Evolutionary conservation across 495 filamentous ascomycete genomes (phyloP), one percentile per base, ranked within the genome.

Genomic region (Aspergillus nanangensis): DNA sequence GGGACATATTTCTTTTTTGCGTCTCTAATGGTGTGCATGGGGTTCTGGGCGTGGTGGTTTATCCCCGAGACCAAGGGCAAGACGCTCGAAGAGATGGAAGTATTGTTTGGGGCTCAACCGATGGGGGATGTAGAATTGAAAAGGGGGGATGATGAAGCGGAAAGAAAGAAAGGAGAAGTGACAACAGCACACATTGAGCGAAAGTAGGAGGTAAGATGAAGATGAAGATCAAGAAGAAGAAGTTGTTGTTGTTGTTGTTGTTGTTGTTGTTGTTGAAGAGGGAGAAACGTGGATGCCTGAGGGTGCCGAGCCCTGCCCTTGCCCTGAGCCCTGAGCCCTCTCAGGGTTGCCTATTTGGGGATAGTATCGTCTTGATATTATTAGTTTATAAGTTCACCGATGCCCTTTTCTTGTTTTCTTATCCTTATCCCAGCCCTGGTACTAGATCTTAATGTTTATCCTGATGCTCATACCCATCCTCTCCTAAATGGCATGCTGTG

Each of bases 11-110:
- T 68, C 21, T 69, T 74, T 53, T 71, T 70, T 43, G 68, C 55
- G 1, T 40, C 39, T 3, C 55, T 60, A 3, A 64, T 66, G 45
- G 38, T 68, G 2, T 37, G 63, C 11, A 77, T 75, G 24, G 72
- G 72, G 0, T 11, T 72, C 1, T 77, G 76, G 71, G 78, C 80
- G 4, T 81, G 67, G 60, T 73, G 82, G 45, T 77, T 71, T 31
- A 69, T 84, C 0, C 82, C 81, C 2, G 83, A 86, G 63, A 87
- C 81, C 0, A 76, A 73, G 5, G 75, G 78, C 0, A 52, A 67
- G 31, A 62, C 64, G 44, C 53, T 76, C 7, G 72, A 76, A 47
- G 71, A 74, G 43, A 73, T 73, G 68, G 67, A 74, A 33, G 24
- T 39, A 29, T 42, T 60, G 1, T 63, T 61, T 34, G 43, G 46